These are phyloP conservation scores for Annona cherimola DNA, from an alignment of 164 flowering plant genomes.

Conservation along the genomic window DNA sequence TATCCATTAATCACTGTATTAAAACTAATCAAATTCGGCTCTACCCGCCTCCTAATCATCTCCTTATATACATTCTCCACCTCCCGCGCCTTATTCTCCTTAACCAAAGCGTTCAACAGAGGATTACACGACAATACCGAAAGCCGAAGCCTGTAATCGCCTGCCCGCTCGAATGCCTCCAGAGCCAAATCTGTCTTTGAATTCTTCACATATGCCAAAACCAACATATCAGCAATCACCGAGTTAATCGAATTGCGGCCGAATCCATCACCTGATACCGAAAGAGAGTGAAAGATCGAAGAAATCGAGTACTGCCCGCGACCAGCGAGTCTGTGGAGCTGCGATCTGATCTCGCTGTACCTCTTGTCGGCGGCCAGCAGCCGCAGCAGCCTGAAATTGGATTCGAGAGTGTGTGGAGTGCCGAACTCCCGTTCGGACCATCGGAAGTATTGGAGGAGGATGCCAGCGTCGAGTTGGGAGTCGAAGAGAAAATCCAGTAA, in stretches of 20 bases:
- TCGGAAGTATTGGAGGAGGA: constrained; percentile 18
- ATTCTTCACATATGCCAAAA: constrained; percentile 20
- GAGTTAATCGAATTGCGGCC: constrained; percentile 9
- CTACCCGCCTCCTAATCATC: constrained; percentile 25
- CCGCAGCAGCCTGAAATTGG: constrained; percentile 13
- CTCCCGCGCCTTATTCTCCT: constrained; percentile 7
- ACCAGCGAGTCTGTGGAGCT: constrained; percentile 12
- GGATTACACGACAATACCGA: constrained; percentile 24
- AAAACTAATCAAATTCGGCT: constrained; percentile 22
- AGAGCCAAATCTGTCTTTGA: constrained; percentile 13
- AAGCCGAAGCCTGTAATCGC: constrained; percentile 25
- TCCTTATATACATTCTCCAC: constrained; percentile 22
- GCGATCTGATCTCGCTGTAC: constrained; percentile 21
- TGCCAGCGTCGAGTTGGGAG: constrained; percentile 6
- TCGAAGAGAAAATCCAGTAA: constrained; percentile 20
- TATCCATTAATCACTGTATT: constrained; percentile 25
- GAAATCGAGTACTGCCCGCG: constrained; percentile 5
- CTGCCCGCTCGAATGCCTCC: constrained; percentile 26
- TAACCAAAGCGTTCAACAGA: constrained; percentile 23
- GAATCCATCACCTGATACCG: constrained; percentile 1
- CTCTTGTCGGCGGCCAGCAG: constrained; percentile 13
- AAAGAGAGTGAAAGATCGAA: constrained; percentile 10
- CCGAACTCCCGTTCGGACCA: constrained; percentile 24
- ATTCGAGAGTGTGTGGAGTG: constrained; percentile 10
- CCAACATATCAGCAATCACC: constrained; percentile 26